Percentiles rank a stretch among this genome's conserved stretches.
Evolutionary conservation across 257 asterid species (phyloP).

Genomic region (Forsythia suspensa): DNA sequence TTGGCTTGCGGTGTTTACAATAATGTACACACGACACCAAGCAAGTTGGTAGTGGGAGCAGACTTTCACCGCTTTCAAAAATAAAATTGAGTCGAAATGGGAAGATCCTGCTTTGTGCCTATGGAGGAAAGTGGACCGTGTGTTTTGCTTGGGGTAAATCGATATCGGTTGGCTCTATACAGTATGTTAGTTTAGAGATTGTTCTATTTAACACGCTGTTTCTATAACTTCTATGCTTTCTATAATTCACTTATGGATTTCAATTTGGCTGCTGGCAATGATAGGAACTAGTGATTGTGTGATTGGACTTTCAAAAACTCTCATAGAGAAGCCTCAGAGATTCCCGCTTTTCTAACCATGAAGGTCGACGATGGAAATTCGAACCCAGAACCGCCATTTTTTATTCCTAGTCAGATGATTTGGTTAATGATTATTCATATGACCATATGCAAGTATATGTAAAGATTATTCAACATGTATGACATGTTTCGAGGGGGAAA

Average conservation of each 20-base stretch:
- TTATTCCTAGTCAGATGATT: too few relatives aligned
- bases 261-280: slow-evolving; percentile 77
- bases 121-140: slow-evolving; percentile 56
- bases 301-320: too few relatives aligned
- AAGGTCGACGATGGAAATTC: too few relatives aligned
- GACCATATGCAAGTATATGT: too few relatives aligned
- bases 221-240: neutral
- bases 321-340: too few relatives aligned
- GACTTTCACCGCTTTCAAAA: slow-evolving; percentile 51
- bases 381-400: too few relatives aligned
- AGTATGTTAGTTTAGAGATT: slow-evolving; percentile 21
- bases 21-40: slow-evolving; percentile 54
- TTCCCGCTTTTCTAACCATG: too few relatives aligned
- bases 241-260: slow-evolving; percentile 8
- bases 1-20: slow-evolving; percentile 68
- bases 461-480: too few relatives aligned
- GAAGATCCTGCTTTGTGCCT: slow-evolving; percentile 53
- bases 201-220: neutral
- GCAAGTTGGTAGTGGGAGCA: slow-evolving; percentile 43
- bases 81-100: slow-evolving; percentile 51
- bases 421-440: too few relatives aligned
- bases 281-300: slow-evolving; percentile 40
- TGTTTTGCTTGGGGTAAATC: slow-evolving; percentile 42
- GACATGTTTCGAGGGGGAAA: too few relatives aligned
- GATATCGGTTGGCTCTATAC: slow-evolving; percentile 55